Evolutionary conservation across 1,139 yeast genomes (phyloP).

Genomic region (Taphrina confusa): DNA sequence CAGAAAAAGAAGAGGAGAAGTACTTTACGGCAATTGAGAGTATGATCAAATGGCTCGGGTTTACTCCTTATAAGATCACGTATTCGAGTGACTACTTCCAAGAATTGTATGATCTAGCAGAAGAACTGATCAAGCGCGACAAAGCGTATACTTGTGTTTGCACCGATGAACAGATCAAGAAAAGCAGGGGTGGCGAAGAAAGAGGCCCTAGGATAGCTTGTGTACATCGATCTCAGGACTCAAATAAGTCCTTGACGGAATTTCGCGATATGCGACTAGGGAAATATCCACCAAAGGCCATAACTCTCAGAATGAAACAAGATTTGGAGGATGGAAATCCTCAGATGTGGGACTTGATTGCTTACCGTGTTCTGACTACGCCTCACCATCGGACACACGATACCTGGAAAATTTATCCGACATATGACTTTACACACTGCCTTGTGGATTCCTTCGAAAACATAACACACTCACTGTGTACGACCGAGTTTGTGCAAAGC

Average conservation of each 20-base stretch:
- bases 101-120: slow-evolving; percentile 81
- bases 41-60: slow-evolving; percentile 91
- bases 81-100: slow-evolving; percentile 96
- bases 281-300: slow-evolving; percentile 81
- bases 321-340: slow-evolving; percentile 90
- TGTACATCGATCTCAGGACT: slow-evolving; percentile 65
- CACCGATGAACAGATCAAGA: slow-evolving; percentile 80
- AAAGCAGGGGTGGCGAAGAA: slow-evolving; percentile 82
- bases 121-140: slow-evolving; percentile 65
- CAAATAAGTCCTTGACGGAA: slow-evolving; percentile 72
- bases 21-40: slow-evolving; percentile 80
- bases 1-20: slow-evolving; percentile 95
- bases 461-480: slow-evolving; percentile 54
- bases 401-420: slow-evolving; percentile 97
- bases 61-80: slow-evolving; percentile 87
- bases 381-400: slow-evolving; percentile 95
- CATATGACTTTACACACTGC: slow-evolving; percentile 98
- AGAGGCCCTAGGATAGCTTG: slow-evolving; percentile 91
- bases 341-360: slow-evolving; percentile 99
- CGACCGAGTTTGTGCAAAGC: slow-evolving; percentile 64
- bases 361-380: slow-evolving; percentile 92
- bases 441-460: slow-evolving; percentile 96
- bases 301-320: slow-evolving; percentile 95
- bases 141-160: slow-evolving; percentile 92
- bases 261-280: slow-evolving; percentile 94